These are phyloP conservation scores for Trichophyton schoenleinii DNA, from an alignment of 2,329 filamentous ascomycete genomes.

Conservation along the genomic window DNA sequence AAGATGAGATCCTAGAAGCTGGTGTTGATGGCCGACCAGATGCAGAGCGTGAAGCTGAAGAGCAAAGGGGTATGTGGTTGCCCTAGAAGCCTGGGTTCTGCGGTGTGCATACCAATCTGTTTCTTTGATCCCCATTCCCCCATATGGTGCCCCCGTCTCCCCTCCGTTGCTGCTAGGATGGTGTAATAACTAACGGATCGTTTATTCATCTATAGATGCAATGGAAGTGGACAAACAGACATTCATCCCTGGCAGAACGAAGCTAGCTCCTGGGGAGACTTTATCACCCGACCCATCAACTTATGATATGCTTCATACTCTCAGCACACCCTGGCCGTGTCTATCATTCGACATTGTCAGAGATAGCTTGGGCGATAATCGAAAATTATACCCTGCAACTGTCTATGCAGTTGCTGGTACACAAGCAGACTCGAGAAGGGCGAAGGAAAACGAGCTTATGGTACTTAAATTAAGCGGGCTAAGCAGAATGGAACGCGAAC, in stretches of 20 bases:
- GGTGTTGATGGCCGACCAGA: conserved; percentile 88
- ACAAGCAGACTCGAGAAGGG: conserved; percentile 63
- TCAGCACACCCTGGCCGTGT: conserved; percentile 93
- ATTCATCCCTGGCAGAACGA: conserved; percentile 89
- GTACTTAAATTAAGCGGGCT: conserved; percentile 92
- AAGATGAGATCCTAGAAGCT: conserved; percentile 86
- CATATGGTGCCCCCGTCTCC: background rate
- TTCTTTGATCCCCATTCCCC: background rate
- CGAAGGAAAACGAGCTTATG: conserved; percentile 85
- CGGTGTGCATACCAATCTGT: conserved; percentile 14
- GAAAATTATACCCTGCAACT: conserved; percentile 87
- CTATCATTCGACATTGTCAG: conserved; percentile 87
- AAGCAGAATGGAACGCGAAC: conserved; percentile 67
- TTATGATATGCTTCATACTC: conserved; percentile 92
- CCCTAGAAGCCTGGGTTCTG: conserved; percentile 10
- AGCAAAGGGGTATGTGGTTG: conserved; percentile 50
- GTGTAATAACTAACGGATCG: conserved; percentile 9
- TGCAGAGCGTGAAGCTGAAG: conserved; percentile 81
- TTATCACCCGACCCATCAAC: conserved; percentile 84
- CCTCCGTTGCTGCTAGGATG: background rate
- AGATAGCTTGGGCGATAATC: conserved; percentile 74
- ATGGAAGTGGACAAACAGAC: conserved; percentile 93
- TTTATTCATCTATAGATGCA: conserved; percentile 41
- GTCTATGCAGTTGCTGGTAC: conserved; percentile 92
- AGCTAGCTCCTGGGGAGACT: conserved; percentile 80